Evolutionary conservation across 169 alveolate genomes (phyloP).

Genomic region (Plasmodium falciparum): DNA sequence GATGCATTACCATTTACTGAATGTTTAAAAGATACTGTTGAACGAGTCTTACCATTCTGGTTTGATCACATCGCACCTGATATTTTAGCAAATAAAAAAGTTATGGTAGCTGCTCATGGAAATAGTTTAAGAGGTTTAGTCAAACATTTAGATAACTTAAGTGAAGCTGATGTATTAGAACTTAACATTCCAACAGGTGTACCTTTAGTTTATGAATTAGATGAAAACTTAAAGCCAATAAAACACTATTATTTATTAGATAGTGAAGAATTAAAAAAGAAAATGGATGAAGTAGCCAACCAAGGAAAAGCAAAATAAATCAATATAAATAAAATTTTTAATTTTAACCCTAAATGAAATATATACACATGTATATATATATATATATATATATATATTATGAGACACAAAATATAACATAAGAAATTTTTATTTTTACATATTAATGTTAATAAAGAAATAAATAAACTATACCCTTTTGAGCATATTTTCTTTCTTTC

Average conservation of each 20-base stretch:
- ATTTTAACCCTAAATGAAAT: background rate
- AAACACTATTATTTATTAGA: conserved; percentile 94
- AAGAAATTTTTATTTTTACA: too few species aligned
- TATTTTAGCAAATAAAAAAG: conserved; percentile 93
- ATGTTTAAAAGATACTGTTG: conserved; percentile 95
- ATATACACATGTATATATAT: background rate
- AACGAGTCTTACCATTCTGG: conserved; percentile 97
- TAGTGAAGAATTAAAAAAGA: conserved; percentile 88
- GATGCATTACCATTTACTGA: conserved; percentile 97
- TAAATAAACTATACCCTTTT: too few species aligned
- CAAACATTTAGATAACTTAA: conserved; percentile 94
- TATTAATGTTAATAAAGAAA: too few species aligned
- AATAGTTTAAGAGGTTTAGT: conserved; percentile 97
- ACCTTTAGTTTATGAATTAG: conserved; percentile 97
- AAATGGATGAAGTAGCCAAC: conserved; percentile 95
- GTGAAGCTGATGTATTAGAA: conserved; percentile 94
- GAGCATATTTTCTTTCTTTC: too few species aligned
- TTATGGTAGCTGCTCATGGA: conserved; percentile 98
- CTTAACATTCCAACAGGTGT: conserved; percentile 98
- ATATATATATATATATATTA: background rate
- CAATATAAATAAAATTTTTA: background rate
- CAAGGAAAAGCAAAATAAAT: conserved; percentile 94
- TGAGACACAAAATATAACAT: too few species aligned
- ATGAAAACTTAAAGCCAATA: conserved; percentile 91
- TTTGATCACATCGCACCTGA: conserved; percentile 94